Percentiles rank a stretch among this genome's conserved stretches.
Conservation (phyloP, 2,329 filamentous ascomycete species). For the Hansfordia pulvinata region DNA sequence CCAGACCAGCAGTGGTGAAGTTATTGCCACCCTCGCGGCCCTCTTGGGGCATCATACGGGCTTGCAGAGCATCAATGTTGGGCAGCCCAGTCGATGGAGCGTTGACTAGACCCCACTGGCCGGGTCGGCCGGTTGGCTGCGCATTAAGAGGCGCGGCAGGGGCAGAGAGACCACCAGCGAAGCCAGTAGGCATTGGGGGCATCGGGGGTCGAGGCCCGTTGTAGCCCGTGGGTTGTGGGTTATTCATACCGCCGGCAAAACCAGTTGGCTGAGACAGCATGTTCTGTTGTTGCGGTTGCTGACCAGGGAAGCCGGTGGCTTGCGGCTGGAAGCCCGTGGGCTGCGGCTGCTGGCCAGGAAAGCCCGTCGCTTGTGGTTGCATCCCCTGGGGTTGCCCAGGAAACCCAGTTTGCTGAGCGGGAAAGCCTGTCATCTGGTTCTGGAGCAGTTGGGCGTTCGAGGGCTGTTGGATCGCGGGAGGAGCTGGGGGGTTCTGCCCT, state of each 20-base stretch:
- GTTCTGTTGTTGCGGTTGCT: constrained; percentile 36
- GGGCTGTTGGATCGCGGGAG: constrained; percentile 50
- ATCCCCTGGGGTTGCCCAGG: constrained; percentile 16
- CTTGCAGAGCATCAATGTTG: constrained; percentile 84
- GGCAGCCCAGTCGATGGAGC: constrained; percentile 78
- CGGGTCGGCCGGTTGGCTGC: constrained; percentile 86
- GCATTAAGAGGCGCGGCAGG: constrained; percentile 58
- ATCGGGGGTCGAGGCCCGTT: constrained; percentile 70
- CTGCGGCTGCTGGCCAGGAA: constrained; percentile 31
- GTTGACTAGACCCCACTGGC: constrained; percentile 98
- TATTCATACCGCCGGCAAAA: constrained; percentile 45
- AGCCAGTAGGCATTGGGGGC: constrained; percentile 60
- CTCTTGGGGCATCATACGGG: constrained; percentile 93
- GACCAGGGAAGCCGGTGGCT: constrained; percentile 51
- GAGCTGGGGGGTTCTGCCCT: constrained; percentile 31
- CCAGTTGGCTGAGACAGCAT: constrained; percentile 43
- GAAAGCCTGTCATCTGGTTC: constrained; percentile 57
- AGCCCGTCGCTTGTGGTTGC: constrained; percentile 63
- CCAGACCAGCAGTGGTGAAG: constrained; percentile 75
- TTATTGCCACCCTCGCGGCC: constrained; percentile 73
- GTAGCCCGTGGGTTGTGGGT: constrained; percentile 68
- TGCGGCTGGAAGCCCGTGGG: constrained; percentile 41
- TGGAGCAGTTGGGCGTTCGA: no score
- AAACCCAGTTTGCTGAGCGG: constrained; percentile 35
- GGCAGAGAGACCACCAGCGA: constrained; percentile 48